phyloP scores from a whole-genome alignment of 768 basidiomycete genomes.

The Amanita jacksonii region DNA sequence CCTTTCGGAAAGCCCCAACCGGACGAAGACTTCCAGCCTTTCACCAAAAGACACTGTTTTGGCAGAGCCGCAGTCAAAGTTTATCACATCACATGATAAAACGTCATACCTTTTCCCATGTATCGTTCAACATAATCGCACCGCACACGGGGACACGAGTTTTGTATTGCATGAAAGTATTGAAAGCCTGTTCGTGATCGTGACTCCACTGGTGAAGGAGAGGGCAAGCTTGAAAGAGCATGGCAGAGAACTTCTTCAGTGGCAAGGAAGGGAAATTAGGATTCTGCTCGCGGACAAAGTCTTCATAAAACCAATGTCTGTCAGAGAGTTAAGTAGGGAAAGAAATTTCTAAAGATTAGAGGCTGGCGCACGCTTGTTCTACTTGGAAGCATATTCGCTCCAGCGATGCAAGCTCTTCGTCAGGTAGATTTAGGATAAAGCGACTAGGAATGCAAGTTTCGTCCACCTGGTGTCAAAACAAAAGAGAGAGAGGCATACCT shows the following conservation, averaged over 20 bases:
- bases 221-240: constrained; percentile 81
- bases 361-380: constrained; percentile 83
- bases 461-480: constrained; percentile 11
- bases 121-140: constrained; percentile 88
- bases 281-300: constrained; percentile 91
- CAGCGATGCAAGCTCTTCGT: constrained; percentile 81
- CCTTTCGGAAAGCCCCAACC: constrained; percentile 99
- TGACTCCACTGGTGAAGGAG: constrained; percentile 74
- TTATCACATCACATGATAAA: not conserved
- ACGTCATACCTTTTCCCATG: constrained; percentile 78
- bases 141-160: constrained; percentile 95
- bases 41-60: constrained; percentile 85
- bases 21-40: constrained; percentile 94
- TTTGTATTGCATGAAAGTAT: constrained; percentile 93
- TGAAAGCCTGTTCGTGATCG: constrained; percentile 80
- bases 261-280: constrained; percentile 79
- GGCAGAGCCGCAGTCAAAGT: not conserved
- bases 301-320: constrained; percentile 99
- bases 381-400: constrained; percentile 98
- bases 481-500: constrained; percentile 42
- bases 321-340: constrained; percentile 11
- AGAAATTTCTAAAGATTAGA: constrained; percentile 6
- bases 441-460: constrained; percentile 41
- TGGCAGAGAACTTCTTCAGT: constrained; percentile 88
- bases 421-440: constrained; percentile 93